Percentiles rank a stretch among this genome's conserved stretches.
These are phyloP conservation scores for Arthrobotrys musiformis DNA, from an alignment of 2,329 filamentous ascomycete species.

Conservation along the genomic window DNA sequence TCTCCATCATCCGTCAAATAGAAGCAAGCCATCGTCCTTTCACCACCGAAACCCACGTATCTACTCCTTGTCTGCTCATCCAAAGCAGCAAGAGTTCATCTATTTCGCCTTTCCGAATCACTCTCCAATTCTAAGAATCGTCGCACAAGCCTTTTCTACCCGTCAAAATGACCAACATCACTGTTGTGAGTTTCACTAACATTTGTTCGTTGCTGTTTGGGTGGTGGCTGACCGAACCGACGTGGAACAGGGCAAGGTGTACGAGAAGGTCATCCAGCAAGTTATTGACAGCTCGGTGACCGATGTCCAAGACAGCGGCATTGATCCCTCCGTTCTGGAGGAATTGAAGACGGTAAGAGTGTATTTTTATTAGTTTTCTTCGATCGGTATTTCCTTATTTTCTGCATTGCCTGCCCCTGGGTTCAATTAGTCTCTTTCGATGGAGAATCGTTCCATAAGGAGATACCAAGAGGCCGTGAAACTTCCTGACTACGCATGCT, in stretches of 20 bases:
- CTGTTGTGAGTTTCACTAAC: slow-evolving; percentile 38
- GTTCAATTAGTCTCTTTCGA: neutral
- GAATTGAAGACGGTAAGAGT: slow-evolving; percentile 84
- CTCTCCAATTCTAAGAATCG: neutral
- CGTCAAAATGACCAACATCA: slow-evolving; percentile 33
- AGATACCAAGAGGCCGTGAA: neutral
- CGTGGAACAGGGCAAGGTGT: slow-evolving; percentile 74
- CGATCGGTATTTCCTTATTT: neutral
- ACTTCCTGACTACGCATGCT: neutral
- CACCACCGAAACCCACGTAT: slow-evolving; percentile 8
- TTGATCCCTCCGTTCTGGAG: slow-evolving; percentile 85
- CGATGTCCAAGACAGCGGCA: slow-evolving; percentile 96
- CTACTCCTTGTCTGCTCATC: neutral
- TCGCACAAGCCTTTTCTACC: neutral
- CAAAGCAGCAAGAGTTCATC: neutral
- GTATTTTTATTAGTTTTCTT: slow-evolving; percentile 4
- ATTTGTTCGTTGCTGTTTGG: neutral
- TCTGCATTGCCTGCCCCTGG: neutral
- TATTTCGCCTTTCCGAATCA: neutral
- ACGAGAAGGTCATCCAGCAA: slow-evolving; percentile 80
- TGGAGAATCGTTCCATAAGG: neutral
- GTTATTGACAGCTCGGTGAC: slow-evolving; percentile 91
- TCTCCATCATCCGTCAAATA: neutral
- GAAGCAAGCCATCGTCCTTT: neutral
- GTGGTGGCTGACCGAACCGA: slow-evolving; percentile 27